Evolutionary conservation across 441 rosid genomes (phyloP), one percentile per base, ranked within the genome.

Genomic region (Pelargonium myrrhifolium): DNA sequence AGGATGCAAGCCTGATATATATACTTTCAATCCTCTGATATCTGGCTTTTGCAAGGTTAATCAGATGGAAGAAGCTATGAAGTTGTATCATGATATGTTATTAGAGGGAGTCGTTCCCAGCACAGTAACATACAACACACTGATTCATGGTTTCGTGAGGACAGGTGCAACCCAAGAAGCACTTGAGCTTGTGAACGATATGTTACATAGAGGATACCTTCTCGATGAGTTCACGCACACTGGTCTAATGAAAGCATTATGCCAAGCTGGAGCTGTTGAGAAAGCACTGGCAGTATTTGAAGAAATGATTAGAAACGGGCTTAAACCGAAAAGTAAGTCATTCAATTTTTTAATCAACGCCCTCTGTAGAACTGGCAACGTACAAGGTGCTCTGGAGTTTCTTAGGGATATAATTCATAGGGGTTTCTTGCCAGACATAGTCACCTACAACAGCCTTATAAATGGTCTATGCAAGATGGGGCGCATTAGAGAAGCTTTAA

Each of bases 1-100:
- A 83, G 96, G 98, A 65, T 88, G 88, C 71, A 87, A 87, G 74
- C 93, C 87, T 15, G 97, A 90, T 73, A 85, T 81, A 66, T 87
- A 73, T 69, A 92, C 97, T 26, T 90, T 90, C 73, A 92, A 90
- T 74, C 75, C 92, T 10, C 69, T 92, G 63, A 87, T 92, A 71
- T 81, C 64, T 55, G 97, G 97, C 20, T 78, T 90, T 39, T 90
- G 96, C 78, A 82, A 82, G 79, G 85, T 68, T 26, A 76, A 80
- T 31, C 70, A 73, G 61, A 77, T 86, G 67, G 84, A 86, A 68
- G 84, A 81, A 12, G 93, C 98, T 64, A 73, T 87, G 76, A 65
- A 71, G 68, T 65, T 92, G 65, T 85, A 78, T 61, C 80, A 62
- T 24, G 88, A 90, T 65, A 90, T 89, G 96, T 69, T 90, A 40